These are phyloP conservation scores for Pelargonium australe DNA, from an alignment of 441 rosid species.

Conservation along the genomic window DNA sequence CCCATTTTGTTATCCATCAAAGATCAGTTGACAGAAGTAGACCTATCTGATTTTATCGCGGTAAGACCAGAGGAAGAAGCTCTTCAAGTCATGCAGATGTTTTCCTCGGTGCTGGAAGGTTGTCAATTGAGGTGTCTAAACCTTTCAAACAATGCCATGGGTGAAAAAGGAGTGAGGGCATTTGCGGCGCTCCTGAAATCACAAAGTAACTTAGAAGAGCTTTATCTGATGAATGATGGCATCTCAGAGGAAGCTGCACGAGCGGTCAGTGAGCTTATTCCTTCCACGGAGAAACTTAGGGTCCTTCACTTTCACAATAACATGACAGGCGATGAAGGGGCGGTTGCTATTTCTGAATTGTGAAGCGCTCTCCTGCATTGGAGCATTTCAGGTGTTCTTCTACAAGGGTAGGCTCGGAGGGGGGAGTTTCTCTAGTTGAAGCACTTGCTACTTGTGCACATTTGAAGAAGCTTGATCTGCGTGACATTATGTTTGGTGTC, in stretches of 20 bases:
- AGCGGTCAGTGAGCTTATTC: conserved; percentile 74
- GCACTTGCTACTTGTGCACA: conserved; percentile 55
- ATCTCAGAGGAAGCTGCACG: conserved; percentile 89
- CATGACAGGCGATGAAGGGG: conserved; percentile 91
- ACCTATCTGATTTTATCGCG: conserved; percentile 84
- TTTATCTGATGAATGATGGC: conserved; percentile 80
- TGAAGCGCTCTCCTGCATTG: conserved; percentile 51
- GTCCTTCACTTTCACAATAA: conserved; percentile 82
- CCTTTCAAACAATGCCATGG: conserved; percentile 85
- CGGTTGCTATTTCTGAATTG: conserved; percentile 64
- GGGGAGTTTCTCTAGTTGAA: conserved; percentile 69
- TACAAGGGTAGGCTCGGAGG: conserved; percentile 68
- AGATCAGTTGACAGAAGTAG: conserved; percentile 73
- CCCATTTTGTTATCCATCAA: conserved; percentile 64
- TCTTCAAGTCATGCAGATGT: conserved; percentile 75
- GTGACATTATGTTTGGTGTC: conserved; percentile 82
- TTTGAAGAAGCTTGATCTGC: conserved; percentile 72
- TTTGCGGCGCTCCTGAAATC: conserved; percentile 66
- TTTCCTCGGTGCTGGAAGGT: conserved; percentile 66
- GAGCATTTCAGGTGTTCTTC: conserved; percentile 82
- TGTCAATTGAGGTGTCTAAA: conserved; percentile 57
- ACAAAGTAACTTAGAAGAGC: conserved; percentile 64
- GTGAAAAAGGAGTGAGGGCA: conserved; percentile 91
- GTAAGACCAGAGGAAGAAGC: conserved; percentile 90
- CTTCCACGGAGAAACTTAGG: conserved; percentile 67